Evolutionary conservation across 495 filamentous ascomycete species (phyloP), one percentile per base, ranked within the genome.

Genomic region (Neurospora sp.): DNA sequence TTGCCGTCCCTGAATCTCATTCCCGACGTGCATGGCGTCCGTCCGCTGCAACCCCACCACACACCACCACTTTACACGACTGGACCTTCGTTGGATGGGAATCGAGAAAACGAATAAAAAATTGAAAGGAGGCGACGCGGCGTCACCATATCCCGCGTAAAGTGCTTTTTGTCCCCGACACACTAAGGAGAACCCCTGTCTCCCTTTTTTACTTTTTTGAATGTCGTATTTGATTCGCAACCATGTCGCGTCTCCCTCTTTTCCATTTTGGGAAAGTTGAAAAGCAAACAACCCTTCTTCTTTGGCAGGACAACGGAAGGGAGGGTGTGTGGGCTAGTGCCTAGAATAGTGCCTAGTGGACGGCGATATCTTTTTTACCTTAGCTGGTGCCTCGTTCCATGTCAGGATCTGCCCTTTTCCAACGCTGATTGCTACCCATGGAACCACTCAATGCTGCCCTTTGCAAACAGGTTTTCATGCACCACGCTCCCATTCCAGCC

Each of bases 281-380:
- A 72, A 72, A 72, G 71, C 71, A 72, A 72, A 72, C 71, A 72
- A 72, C 48, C 1, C 39, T 22, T 27, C 35, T 59, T 35, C n/a
- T 40, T 72, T 72, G 71, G 71, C 71, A 27, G 71, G 71, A 37
- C 71, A 72, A 69, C 68, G n/a, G 39, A 20, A n/a, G 18, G 53
- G 53, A 65, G 12, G 27, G 27, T 61, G 53, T 61, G 53, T 61
- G 53, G 53, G 53, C 27, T 61, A 61, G 53, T 31, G 53, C 22
- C 53, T 35, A 35, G 27, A 31, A 31, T 27, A 35, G 31, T 35
- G 31, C 31, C 31, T 61, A 35, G 53, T 61, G 53, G 53, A 35
- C 16, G 53, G 6, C 53, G 53, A 35, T 61, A 35, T 61, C 53
- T 59, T 59, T 59, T 9, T 61, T 61, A 35, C 27, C 27, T 61